phyloP scores from a whole-genome alignment of 768 basidiomycete species.

The Pisolithus albus region DNA sequence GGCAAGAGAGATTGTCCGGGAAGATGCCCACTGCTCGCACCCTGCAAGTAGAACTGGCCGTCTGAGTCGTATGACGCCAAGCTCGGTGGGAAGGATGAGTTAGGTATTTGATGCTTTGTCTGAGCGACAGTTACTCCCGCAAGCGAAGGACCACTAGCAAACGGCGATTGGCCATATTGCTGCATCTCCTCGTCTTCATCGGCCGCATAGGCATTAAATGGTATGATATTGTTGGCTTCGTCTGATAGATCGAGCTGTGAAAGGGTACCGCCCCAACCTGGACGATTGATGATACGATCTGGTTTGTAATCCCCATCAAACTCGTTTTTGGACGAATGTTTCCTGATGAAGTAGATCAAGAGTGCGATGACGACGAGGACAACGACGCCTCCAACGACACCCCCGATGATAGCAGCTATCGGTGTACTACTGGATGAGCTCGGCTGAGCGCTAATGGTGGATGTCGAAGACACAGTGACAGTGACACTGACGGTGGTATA shows the following conservation, averaged over 20 bases:
- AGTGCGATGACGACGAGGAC: too few species aligned
- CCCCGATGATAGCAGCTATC: too few species aligned
- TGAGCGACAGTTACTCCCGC: neutral
- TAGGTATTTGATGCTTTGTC: neutral
- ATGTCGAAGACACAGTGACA: too few species aligned
- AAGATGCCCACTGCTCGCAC: constrained; percentile 5
- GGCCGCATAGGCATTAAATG: constrained; percentile 8
- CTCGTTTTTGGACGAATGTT: constrained; percentile 23
- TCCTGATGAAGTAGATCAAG: too few species aligned
- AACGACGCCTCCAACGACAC: too few species aligned
- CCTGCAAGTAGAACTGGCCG: constrained; percentile 8
- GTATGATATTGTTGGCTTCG: constrained; percentile 23
- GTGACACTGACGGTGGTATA: neutral
- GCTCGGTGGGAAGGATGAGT: neutral
- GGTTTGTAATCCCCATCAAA: constrained; percentile 48
- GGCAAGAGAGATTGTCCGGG: neutral
- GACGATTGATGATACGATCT: constrained; percentile 32
- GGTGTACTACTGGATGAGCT: too few species aligned
- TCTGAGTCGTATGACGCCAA: constrained; percentile 4
- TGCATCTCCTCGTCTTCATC: constrained; percentile 14
- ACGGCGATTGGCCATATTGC: constrained; percentile 13
- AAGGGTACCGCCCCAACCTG: constrained; percentile 19
- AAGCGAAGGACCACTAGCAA: constrained; percentile 3
- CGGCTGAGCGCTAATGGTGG: too few species aligned
- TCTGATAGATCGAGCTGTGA: constrained; percentile 21